phyloP scores from a whole-genome alignment of 306 rosid genomes.

The Calophaca sinica region DNA sequence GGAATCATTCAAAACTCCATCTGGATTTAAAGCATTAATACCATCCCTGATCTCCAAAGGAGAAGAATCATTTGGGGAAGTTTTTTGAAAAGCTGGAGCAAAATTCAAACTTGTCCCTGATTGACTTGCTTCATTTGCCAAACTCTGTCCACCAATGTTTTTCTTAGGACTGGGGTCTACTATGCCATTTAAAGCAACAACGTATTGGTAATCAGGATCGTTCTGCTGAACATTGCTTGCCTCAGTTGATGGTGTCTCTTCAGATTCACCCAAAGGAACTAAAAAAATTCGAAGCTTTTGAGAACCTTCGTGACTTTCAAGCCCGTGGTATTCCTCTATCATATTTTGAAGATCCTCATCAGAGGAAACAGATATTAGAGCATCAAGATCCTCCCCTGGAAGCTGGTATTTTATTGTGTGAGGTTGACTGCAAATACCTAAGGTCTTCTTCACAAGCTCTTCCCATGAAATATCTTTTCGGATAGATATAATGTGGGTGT shows the following conservation, averaged over 20 bases:
- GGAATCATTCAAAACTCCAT: slow-evolving; percentile 53
- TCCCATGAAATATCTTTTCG: slow-evolving; percentile 62
- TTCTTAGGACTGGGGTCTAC: slow-evolving; percentile 57
- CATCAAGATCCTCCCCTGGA: slow-evolving; percentile 87
- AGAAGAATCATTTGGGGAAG: slow-evolving; percentile 38
- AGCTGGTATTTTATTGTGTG: slow-evolving; percentile 83
- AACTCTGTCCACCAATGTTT: slow-evolving; percentile 52
- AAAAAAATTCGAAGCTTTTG: slow-evolving; percentile 71
- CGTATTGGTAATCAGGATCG: slow-evolving; percentile 75
- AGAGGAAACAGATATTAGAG: slow-evolving; percentile 80
- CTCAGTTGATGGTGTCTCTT: slow-evolving; percentile 56
- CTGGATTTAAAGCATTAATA: slow-evolving; percentile 50
- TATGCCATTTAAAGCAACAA: slow-evolving; percentile 77
- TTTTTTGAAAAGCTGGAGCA: slow-evolving; percentile 22
- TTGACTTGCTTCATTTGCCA: slow-evolving; percentile 55
- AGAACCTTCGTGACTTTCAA: slow-evolving; percentile 70
- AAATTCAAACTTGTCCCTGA: slow-evolving; percentile 48
- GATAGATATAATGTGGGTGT: slow-evolving; percentile 69
- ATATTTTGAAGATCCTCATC: slow-evolving; percentile 86
- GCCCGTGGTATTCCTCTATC: slow-evolving; percentile 80
- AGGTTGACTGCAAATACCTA: slow-evolving; percentile 65
- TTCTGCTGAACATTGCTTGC: slow-evolving; percentile 52
- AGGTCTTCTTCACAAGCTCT: slow-evolving; percentile 70
- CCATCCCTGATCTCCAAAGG: slow-evolving; percentile 52
- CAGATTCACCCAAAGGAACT: slow-evolving; percentile 72